phyloP scores from a whole-genome alignment of 2,329 filamentous ascomycete species.

The Cryphonectria japonica region DNA sequence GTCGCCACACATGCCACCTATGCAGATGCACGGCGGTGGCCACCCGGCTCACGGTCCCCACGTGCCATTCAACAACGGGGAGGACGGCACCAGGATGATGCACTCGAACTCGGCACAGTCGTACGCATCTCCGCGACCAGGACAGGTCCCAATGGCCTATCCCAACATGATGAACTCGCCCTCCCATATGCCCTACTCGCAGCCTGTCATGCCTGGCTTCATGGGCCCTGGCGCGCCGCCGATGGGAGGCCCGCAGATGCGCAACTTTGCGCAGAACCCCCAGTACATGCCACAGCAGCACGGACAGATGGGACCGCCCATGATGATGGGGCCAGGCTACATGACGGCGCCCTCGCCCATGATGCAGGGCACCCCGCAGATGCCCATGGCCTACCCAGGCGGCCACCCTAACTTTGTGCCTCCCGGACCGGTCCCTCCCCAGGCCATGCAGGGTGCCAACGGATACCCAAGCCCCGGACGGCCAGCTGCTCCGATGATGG shows the following conservation, averaged over 20 bases:
- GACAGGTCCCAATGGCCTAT: conserved; percentile 71
- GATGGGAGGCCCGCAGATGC: conserved; percentile 61
- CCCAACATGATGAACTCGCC: conserved; percentile 67
- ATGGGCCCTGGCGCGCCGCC: conserved; percentile 72
- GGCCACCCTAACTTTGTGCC: conserved; percentile 67
- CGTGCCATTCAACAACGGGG: conserved; percentile 71
- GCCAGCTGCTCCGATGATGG: conserved; percentile 85
- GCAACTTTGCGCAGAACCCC: conserved; percentile 71
- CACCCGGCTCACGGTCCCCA: conserved; percentile 71
- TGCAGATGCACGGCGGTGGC: conserved; percentile 73
- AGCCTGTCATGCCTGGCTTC: conserved; percentile 72
- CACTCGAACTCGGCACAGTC: conserved; percentile 82
- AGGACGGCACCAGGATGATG: conserved; percentile 83
- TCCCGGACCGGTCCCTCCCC: conserved; percentile 56
- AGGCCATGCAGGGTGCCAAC: conserved; percentile 66
- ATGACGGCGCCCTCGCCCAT: conserved; percentile 74
- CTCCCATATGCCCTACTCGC: conserved; percentile 71
- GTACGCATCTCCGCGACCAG: conserved; percentile 81
- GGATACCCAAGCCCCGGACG: conserved; percentile 90
- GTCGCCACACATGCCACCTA: conserved; percentile 76
- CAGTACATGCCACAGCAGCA: conserved; percentile 75
- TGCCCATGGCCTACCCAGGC: conserved; percentile 76
- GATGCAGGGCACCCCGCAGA: conserved; percentile 69
- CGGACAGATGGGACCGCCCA: conserved; percentile 71
- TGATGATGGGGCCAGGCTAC: conserved; percentile 91